Evolutionary conservation across 495 filamentous ascomycete genomes (phyloP).

Genomic region (Talaromyces wortmannii): DNA sequence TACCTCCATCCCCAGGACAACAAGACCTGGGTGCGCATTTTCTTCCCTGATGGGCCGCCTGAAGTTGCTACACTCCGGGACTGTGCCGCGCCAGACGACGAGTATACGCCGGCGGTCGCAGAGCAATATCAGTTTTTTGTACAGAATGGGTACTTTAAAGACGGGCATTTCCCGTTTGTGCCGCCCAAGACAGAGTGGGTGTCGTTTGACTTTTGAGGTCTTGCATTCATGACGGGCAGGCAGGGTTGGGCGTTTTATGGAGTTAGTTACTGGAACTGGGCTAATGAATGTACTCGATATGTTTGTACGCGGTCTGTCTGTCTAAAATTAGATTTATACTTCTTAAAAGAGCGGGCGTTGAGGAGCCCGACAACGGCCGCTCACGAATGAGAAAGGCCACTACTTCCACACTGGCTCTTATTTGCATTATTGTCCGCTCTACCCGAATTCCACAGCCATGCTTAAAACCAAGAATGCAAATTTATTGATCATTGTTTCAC

Average conservation of each 20-base stretch:
- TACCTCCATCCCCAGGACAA: conserved; percentile 43
- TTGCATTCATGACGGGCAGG: background rate
- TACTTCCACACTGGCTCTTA: too few relatives aligned
- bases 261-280: background rate
- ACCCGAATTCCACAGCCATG: too few relatives aligned
- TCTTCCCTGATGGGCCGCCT: conserved; percentile 67
- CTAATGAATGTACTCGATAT: background rate
- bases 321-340: too few relatives aligned
- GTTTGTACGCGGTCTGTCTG: too few relatives aligned
- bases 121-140: conserved; percentile 53
- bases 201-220: conserved; percentile 55
- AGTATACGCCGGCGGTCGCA: conserved; percentile 41
- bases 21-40: conserved; percentile 47
- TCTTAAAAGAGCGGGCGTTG: too few relatives aligned
- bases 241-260: background rate
- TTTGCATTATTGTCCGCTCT: too few relatives aligned
- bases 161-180: conserved; percentile 58
- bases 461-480: too few relatives aligned
- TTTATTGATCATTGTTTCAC: too few relatives aligned
- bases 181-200: conserved; percentile 70
- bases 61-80: conserved; percentile 34
- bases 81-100: conserved; percentile 26
- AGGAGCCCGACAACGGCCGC: too few relatives aligned
- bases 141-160: conserved; percentile 55
- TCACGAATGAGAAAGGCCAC: too few relatives aligned